Percentiles rank a stretch among this genome's conserved stretches.
These are phyloP conservation scores for Chlorella sp. DNA, from an alignment of 139 green algal genomes.

Conservation along the genomic window DNA sequence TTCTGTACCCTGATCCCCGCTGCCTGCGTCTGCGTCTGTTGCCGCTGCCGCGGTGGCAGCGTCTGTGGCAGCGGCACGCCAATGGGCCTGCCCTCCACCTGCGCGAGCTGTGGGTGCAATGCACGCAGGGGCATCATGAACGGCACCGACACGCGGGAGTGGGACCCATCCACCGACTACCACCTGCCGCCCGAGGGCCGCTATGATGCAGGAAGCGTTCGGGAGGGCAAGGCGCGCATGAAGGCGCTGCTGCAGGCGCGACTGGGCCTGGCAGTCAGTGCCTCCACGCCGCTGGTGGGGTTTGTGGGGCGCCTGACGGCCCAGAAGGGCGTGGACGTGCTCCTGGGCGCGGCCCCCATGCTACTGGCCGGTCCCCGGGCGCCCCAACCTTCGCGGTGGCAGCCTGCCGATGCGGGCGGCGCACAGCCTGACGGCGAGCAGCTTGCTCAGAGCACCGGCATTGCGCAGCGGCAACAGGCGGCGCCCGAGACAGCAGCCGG, in stretches of 20 bases:
- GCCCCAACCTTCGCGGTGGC: not conserved
- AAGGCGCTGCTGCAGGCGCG: constrained; percentile 67
- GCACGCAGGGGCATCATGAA: constrained; percentile 71
- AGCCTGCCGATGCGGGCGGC: not conserved
- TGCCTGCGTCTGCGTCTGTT: too few relatives aligned
- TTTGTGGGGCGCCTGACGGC: constrained; percentile 79
- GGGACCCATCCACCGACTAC: constrained; percentile 67
- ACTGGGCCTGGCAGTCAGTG: constrained; percentile 59
- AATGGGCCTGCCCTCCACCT: not conserved
- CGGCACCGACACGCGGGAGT: constrained; percentile 64
- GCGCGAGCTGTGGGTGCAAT: not conserved
- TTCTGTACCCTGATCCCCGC: not conserved
- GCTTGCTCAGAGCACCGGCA: too few relatives aligned
- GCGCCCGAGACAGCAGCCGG: not conserved
- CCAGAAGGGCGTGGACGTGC: constrained; percentile 87
- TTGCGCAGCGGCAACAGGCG: too few relatives aligned
- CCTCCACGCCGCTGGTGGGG: constrained; percentile 60
- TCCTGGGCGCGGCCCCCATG: constrained; percentile 66
- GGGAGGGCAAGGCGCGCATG: constrained; percentile 61
- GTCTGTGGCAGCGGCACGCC: too few relatives aligned
- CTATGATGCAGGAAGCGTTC: constrained; percentile 38
- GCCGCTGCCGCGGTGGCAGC: too few relatives aligned
- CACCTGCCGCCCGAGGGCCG: constrained; percentile 52
- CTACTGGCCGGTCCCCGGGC: constrained; percentile 45
- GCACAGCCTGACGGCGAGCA: too few relatives aligned